Base-by-base conservation (phyloP, 2,329 filamentous ascomycete genomes). In the Trichoderma cornu-damae region DNA sequence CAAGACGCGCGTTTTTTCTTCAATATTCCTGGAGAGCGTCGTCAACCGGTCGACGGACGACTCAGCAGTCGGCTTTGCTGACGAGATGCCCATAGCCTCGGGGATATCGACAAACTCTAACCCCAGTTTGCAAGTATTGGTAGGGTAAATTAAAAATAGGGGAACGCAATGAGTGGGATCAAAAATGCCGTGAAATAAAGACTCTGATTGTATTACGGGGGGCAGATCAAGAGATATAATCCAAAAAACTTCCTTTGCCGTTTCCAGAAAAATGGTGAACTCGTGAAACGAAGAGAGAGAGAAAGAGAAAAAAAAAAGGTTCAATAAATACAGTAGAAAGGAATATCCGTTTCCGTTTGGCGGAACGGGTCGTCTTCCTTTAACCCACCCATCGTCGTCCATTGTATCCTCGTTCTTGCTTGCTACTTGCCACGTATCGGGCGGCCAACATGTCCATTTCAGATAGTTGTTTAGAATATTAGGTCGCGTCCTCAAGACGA, bases 1-100 rank as follows among this genome's bases (percentile, higher is more conserved):
- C 7, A 66, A 53, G 26, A 61, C 35, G 8, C 50, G 30, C 3
- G 64, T 65, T 16, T 65, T 65, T 11, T 58, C 58, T 9, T 59
- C 57, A 22, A 66, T 66, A 6, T 46, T 52, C 38, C 32, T 44
- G 1, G 64, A 61, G 8, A 66, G 38, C 1, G 40, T 44, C 5
- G 60, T 60, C 42, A 66, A 52, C 16, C 60, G 54, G 11, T 61
- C 53, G 6, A 63, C 47, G 12, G 64, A 62, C 7, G 59, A 37
- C 28, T 38, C 35, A 9, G 38, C 4, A 7, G 30, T n/a, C 7
- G 26, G 16, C 14, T 49, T 59, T 24, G 44, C 35, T 34, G 42
- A 12, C 22, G 54, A 61, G 24, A 26, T 40, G 32, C 42, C 56
- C 56, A 58, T 58, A 18, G 5, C 37, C 4, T 54, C 20, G 18